Evolutionary conservation across 768 basidiomycete species (phyloP), one percentile per base, ranked within the genome.

Genomic region (Hygrocybe coccinea): DNA sequence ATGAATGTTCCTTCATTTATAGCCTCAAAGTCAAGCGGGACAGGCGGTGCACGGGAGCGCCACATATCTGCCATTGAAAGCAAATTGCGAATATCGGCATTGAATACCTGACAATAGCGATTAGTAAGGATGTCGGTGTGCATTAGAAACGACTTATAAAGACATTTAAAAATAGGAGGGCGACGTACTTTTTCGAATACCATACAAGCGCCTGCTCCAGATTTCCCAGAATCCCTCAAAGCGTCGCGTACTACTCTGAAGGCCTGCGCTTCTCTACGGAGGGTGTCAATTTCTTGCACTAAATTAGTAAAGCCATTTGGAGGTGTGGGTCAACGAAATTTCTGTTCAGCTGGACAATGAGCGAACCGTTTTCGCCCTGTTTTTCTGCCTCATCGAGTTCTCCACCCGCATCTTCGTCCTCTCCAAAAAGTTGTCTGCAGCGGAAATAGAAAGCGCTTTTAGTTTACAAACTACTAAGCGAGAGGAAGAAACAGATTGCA

Each of bases 11-110:
- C 85, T 15, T 83, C 71, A 62, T 83, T 67, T 60, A 98, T 92
- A 2, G 73, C 69, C n/a, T 89, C 84, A 63, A 86, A 93, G 56
- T 89, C 84, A 24, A 99, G 80, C 1, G 95, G 86, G 0, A 80
- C 82, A 1, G 97, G 97, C 50, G 87, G 87, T n/a, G 85, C 82
- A 38, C 95, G 81, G 5, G 87, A 82, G 33, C 85, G 85, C 97
- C 97, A 99, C 94, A 99, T 97, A 63, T 98, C 97, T 12, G 83
- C 72, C 97, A 99, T 99, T 15, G 81, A 82, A 29, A 99, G 76
- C 0, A 99, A 78, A 54, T 95, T 92, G 50, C 81, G 79, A 61
- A 98, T 92, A 63, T 99, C 97, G 2, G 79, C 68, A 54, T 85
- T 79, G 76, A 95, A 99, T 15, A 97, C 90, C 94, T 97, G 22